These are phyloP conservation scores for Arxiozyma heterogenica DNA, from an alignment of 1,139 yeast genomes.

Conservation along the genomic window DNA sequence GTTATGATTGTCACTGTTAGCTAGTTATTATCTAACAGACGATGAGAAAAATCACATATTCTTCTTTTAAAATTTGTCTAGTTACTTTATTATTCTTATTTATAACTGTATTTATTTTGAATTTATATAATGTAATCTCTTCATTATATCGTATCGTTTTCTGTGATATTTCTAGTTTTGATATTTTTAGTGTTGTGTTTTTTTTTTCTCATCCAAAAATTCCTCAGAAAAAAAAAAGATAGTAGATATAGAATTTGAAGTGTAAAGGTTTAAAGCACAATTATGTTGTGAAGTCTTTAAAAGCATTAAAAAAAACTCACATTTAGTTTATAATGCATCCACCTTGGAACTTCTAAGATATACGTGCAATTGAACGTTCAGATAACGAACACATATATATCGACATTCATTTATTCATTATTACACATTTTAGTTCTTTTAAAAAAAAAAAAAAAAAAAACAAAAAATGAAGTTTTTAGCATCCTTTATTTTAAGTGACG, in stretches of 20 bases:
- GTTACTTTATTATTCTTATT: too few relatives aligned
- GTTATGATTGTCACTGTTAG: not conserved
- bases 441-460: too few relatives aligned
- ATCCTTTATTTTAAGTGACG: slow-evolving; percentile 40
- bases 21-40: not conserved
- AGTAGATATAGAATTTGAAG: too few relatives aligned
- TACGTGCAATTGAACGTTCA: too few relatives aligned
- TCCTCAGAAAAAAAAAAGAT: too few relatives aligned
- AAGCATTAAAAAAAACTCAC: too few relatives aligned
- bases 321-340: too few relatives aligned
- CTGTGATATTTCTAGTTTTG: not conserved
- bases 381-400: too few relatives aligned
- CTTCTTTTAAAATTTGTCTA: not conserved
- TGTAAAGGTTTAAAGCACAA: too few relatives aligned
- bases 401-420: not conserved
- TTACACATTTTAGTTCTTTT: not conserved
- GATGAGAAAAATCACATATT: not conserved
- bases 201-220: not conserved
- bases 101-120: not conserved
- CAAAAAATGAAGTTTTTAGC: slow-evolving; percentile 28
- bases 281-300: too few relatives aligned
- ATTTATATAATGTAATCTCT: not conserved
- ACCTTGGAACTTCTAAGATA: too few relatives aligned
- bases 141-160: not conserved
- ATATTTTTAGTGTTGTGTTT: too few relatives aligned